Conservation (phyloP, 352 stramenopile species). For the Thraustochytrium sp. region DNA sequence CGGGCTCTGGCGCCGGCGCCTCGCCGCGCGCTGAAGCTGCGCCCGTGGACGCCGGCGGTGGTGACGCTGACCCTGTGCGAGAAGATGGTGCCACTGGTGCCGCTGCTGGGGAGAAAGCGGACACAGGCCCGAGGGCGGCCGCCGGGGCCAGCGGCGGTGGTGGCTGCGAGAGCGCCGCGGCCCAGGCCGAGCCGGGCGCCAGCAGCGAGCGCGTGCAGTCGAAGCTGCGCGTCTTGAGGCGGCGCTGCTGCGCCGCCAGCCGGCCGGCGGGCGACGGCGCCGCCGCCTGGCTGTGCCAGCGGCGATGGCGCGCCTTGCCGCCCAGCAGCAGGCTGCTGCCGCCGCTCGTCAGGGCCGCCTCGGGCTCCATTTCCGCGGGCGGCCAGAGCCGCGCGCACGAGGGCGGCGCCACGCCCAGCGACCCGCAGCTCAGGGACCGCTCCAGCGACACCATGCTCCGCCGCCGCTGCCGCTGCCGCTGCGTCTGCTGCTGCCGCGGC, state of each 20-base stretch:
- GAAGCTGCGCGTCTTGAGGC: conserved; percentile 23
- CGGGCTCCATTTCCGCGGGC: not conserved
- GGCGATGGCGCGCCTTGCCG: not conserved
- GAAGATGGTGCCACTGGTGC: no score
- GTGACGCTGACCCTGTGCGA: no score
- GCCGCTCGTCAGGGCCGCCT: not conserved
- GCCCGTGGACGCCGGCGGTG: no score
- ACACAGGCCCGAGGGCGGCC: not conserved
- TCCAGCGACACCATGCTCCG: not conserved
- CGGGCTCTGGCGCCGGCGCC: no score
- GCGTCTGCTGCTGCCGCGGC: no score
- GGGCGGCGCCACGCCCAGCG: not conserved
- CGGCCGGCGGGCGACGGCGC: not conserved
- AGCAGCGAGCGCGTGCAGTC: conserved; percentile 35
- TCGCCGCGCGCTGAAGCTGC: no score
- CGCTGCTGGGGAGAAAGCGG: no score
- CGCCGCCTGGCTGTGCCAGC: not conserved
- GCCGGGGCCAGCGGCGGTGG: not conserved
- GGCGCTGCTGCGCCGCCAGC: not conserved
- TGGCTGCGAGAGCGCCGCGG: not conserved
- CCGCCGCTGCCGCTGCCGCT: no score
- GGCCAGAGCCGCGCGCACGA: not conserved
- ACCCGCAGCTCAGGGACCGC: not conserved
- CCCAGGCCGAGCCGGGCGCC: not conserved
- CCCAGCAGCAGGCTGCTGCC: not conserved